These are phyloP conservation scores for Jaapia argillacea DNA, from an alignment of 768 basidiomycete species.

Conservation along the genomic window DNA sequence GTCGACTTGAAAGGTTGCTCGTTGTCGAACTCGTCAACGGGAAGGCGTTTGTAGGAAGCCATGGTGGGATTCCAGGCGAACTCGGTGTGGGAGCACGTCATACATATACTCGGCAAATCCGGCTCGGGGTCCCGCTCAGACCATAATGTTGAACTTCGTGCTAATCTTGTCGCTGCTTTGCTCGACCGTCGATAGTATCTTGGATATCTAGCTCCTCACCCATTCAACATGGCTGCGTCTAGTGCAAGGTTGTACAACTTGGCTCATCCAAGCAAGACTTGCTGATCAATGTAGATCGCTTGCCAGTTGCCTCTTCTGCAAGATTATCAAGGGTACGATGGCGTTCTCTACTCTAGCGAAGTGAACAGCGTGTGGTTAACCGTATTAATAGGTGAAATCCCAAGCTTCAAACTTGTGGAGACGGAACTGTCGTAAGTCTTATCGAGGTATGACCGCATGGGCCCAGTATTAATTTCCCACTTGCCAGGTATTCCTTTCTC, in stretches of 20 bases:
- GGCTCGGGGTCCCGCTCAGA: no score
- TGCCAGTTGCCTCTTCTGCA: slow-evolving; percentile 83
- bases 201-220: slow-evolving; percentile 1
- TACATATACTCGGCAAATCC: no score
- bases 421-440: slow-evolving; percentile 55
- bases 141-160: no score
- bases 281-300: slow-evolving; percentile 30
- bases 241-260: background rate
- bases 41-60: no score
- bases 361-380: background rate
- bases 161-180: slow-evolving; percentile 18
- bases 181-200: slow-evolving; percentile 6
- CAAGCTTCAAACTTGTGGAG: slow-evolving; percentile 77
- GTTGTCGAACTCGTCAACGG: slow-evolving; percentile 6
- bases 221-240: background rate
- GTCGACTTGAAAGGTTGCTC: slow-evolving; percentile 2
- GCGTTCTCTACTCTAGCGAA: background rate
- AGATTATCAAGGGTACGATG: slow-evolving; percentile 74
- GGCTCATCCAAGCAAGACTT: background rate
- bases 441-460: background rate
- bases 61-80: no score
- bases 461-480: background rate
- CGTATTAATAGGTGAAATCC: slow-evolving; percentile 64
- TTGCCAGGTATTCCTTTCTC: slow-evolving; percentile 70
- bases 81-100: no score